Percentiles rank a stretch among this genome's conserved stretches.
These are phyloP conservation scores for Phoma sp. DNA, from an alignment of 2,329 filamentous ascomycete species.

Conservation along the genomic window DNA sequence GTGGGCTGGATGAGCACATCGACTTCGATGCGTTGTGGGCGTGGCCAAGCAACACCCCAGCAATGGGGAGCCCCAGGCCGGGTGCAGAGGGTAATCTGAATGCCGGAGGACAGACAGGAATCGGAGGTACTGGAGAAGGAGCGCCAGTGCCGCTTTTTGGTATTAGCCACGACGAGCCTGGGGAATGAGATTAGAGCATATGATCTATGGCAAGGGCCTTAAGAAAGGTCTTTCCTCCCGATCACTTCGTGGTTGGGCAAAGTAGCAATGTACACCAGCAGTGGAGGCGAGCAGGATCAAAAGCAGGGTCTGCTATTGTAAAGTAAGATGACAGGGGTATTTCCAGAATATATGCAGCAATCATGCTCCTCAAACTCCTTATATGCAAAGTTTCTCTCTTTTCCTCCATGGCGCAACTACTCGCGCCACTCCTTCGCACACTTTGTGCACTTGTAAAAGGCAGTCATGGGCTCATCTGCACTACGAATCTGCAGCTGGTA, in stretches of 20 bases:
- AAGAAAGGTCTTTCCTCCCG: too few species aligned
- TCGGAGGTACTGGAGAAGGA: conserved; percentile 12
- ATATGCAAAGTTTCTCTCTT: not conserved
- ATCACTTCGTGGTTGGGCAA: not conserved
- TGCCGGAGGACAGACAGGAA: conserved; percentile 35
- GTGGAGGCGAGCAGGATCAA: not conserved
- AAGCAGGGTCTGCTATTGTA: conserved; percentile 3
- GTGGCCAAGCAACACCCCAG: conserved; percentile 47
- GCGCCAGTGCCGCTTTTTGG: conserved; percentile 45
- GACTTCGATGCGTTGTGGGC: conserved; percentile 52
- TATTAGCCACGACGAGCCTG: conserved; percentile 21
- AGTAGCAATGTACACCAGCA: not conserved
- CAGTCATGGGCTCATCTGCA: conserved; percentile 98
- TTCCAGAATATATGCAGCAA: conserved; percentile 6
- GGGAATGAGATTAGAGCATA: conserved; percentile 2
- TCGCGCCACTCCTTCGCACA: conserved; percentile 22
- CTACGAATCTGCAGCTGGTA: conserved; percentile 97
- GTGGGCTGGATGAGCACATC: conserved; percentile 47
- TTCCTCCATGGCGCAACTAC: not conserved
- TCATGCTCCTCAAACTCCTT: conserved; percentile 12
- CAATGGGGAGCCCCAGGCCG: conserved; percentile 35
- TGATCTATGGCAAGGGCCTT: not conserved
- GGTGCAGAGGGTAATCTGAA: conserved; percentile 14
- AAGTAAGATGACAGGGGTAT: conserved; percentile 15
- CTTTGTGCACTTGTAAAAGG: conserved; percentile 72